Conservation (phyloP, 257 asterid genomes). For the Mentha longifolia region DNA sequence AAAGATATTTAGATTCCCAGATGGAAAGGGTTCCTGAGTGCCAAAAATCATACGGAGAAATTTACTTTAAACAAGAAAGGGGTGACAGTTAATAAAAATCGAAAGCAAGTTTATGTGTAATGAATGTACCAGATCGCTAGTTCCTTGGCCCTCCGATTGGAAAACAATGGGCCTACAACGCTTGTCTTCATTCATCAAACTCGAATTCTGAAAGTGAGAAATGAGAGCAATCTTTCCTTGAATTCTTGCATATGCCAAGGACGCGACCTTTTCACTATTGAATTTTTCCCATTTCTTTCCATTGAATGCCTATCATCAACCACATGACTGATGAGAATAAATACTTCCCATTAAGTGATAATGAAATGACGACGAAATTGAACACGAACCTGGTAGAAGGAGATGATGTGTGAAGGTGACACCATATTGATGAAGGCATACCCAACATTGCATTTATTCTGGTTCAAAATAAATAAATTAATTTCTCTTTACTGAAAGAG, state of each 20-base stretch:
- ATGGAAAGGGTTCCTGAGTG: conserved; percentile 62
- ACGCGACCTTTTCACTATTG: conserved; percentile 95
- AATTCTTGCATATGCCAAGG: conserved; percentile 94
- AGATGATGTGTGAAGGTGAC: conserved; percentile 78
- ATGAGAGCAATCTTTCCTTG: conserved; percentile 83
- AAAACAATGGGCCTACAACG: conserved; percentile 89
- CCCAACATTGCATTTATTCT: conserved; percentile 99
- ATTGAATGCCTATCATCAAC: conserved; percentile 64
- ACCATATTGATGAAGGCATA: conserved; percentile 99
- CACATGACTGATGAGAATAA: not conserved
- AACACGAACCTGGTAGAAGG: conserved; percentile 76
- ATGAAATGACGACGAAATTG: not conserved
- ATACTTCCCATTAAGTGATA: not conserved
- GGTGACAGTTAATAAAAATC: not conserved
- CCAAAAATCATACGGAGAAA: not conserved
- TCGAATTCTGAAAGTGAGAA: conserved; percentile 93
- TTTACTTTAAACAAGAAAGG: not conserved
- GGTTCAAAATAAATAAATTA: conserved; percentile 38
- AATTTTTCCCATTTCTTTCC: conserved; percentile 99
- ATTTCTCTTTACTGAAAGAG: conserved; percentile 9
- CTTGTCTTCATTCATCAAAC: conserved; percentile 95
- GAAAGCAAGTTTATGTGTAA: not conserved
- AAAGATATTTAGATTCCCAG: conserved; percentile 82
- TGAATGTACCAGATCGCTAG: conserved; percentile 63
- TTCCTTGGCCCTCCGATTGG: conserved; percentile 79